A percentile compares a stretch with the other conserved stretches of the same genome.
phyloP scores from a whole-genome alignment of 1,139 yeast species.

The Taiozyma sp. region DNA sequence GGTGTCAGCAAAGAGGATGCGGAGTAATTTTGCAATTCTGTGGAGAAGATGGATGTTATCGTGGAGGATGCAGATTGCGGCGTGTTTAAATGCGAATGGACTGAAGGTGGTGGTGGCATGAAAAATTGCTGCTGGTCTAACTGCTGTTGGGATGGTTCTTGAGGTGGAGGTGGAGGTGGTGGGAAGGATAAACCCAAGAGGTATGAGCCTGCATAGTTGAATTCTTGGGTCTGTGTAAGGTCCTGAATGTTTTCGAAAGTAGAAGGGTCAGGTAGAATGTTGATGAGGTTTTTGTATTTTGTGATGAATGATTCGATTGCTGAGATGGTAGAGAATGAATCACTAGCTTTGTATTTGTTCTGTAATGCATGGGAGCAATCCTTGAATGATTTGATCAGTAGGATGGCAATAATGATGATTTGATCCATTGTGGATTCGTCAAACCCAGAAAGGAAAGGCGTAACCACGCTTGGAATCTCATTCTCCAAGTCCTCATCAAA shows the following conservation, averaged over 20 bases:
- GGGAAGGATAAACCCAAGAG: slow-evolving; percentile 15
- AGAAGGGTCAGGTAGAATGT: slow-evolving; percentile 15
- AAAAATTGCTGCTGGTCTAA: slow-evolving; percentile 1
- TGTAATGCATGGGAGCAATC: slow-evolving; percentile 51
- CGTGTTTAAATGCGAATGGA: slow-evolving; percentile 8
- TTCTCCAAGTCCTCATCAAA: slow-evolving; percentile 28
- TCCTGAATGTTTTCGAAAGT: slow-evolving; percentile 13
- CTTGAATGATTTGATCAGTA: slow-evolving; percentile 42
- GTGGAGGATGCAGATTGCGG: slow-evolving; percentile 25
- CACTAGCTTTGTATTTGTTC: slow-evolving; percentile 41
- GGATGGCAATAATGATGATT: slow-evolving; percentile 40
- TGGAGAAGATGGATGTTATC: slow-evolving; percentile 21
- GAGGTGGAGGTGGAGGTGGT: slow-evolving; percentile 5
- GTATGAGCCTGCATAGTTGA: slow-evolving; percentile 12
- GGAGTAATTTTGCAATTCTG: slow-evolving; percentile 13
- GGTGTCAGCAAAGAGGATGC: slow-evolving; percentile 16
- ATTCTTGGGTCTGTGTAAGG: slow-evolving; percentile 7
- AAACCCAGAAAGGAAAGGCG: slow-evolving; percentile 52
- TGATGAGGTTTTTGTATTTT: slow-evolving; percentile 5
- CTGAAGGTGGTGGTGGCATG: slow-evolving; percentile 6
- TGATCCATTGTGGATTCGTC: slow-evolving; percentile 37
- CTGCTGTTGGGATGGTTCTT: background rate
- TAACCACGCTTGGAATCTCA: slow-evolving; percentile 37
- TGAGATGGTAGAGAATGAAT: slow-evolving; percentile 10
- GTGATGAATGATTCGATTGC: slow-evolving; percentile 6